These are phyloP conservation scores for Gynandropsis gynandra DNA, from an alignment of 345 rosid genomes.

Conservation along the genomic window DNA sequence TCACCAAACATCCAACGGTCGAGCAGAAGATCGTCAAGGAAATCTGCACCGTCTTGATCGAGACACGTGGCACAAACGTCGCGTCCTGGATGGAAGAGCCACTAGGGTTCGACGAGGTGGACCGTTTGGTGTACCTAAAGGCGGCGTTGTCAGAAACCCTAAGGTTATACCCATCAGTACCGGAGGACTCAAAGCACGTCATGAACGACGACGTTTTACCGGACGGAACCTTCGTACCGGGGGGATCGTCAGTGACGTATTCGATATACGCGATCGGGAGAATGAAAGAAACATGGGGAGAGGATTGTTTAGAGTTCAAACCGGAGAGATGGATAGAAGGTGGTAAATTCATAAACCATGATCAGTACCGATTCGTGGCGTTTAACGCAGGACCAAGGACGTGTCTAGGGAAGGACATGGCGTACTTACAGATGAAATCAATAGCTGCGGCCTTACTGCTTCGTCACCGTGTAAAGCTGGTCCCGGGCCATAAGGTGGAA, in stretches of 20 bases:
- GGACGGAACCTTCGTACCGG: constrained; percentile 81
- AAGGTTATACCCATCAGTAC: constrained; percentile 87
- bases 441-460: constrained; percentile 71
- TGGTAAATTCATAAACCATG: constrained; percentile 41
- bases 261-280: constrained; percentile 87
- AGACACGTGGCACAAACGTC: constrained; percentile 59
- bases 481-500: constrained; percentile 70
- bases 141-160: constrained; percentile 86
- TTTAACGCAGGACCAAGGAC: constrained; percentile 92
- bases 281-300: constrained; percentile 82
- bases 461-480: constrained; percentile 60
- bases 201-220: constrained; percentile 69
- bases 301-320: constrained; percentile 63
- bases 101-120: constrained; percentile 57
- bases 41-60: constrained; percentile 48
- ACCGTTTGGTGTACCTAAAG: constrained; percentile 66
- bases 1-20: constrained; percentile 47
- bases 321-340: constrained; percentile 87
- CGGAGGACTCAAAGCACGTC: constrained; percentile 81
- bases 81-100: constrained; percentile 68
- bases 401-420: constrained; percentile 79
- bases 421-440: constrained; percentile 88
- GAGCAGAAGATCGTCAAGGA: constrained; percentile 69
- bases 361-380: constrained; percentile 70
- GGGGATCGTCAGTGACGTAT: constrained; percentile 81